phyloP scores from a whole-genome alignment of 768 basidiomycete species.

The Suillus spraguei region DNA sequence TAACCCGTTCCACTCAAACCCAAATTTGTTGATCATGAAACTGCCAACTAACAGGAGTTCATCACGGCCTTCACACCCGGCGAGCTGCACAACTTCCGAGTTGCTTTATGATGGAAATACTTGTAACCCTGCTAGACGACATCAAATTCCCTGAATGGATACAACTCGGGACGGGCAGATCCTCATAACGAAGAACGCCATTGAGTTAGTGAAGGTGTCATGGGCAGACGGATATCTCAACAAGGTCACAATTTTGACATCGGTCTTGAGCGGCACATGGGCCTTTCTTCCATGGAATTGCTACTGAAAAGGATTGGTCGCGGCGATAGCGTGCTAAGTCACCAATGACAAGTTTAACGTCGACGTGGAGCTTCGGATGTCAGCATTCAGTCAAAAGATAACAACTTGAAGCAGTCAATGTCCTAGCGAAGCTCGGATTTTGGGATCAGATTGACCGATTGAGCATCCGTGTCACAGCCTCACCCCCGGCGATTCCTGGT shows the following conservation, averaged over 20 bases:
- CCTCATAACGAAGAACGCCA: constrained; percentile 48
- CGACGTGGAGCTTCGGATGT: neutral
- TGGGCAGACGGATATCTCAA: too few species aligned
- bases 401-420: neutral
- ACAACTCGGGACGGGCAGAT: constrained; percentile 29
- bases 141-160: neutral
- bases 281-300: constrained; percentile 63
- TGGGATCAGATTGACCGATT: neutral
- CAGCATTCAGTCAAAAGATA: neutral
- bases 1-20: constrained; percentile 72
- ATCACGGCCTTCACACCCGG: constrained; percentile 48
- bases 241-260: constrained; percentile 50
- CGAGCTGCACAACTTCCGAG: constrained; percentile 70
- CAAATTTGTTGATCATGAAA: constrained; percentile 37
- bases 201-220: constrained; percentile 71
- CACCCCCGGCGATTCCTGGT: neutral
- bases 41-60: constrained; percentile 32
- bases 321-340: too few species aligned
- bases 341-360: neutral
- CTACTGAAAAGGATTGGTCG: constrained; percentile 67
- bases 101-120: constrained; percentile 69
- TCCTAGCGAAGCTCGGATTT: neutral
- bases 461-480: neutral
- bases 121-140: constrained; percentile 57
- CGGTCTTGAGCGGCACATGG: constrained; percentile 52